These are phyloP conservation scores for Kuraishia piskuri DNA, from an alignment of 805 yeast genomes.

Conservation along the genomic window DNA sequence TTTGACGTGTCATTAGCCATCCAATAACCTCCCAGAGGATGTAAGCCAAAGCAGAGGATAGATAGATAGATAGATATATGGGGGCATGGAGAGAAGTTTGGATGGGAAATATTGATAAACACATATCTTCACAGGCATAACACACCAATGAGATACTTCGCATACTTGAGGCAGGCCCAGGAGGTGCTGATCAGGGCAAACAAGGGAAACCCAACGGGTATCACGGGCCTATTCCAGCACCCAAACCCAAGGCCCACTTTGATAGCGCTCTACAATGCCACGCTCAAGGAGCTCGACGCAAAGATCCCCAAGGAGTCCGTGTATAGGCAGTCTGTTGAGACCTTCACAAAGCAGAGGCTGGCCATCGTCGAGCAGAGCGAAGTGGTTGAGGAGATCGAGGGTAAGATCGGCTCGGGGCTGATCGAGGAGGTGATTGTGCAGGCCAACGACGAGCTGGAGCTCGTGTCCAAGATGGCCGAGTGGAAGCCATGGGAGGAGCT, in stretches of 20 bases:
- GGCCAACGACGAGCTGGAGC: constrained; percentile 70
- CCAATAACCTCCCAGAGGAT: background rate
- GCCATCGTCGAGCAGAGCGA: constrained; percentile 56
- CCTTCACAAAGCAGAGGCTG: constrained; percentile 62
- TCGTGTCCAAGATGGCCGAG: constrained; percentile 59
- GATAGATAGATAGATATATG: background rate
- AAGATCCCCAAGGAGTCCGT: constrained; percentile 68
- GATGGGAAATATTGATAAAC: background rate
- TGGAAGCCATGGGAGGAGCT: constrained; percentile 75
- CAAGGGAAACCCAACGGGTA: constrained; percentile 69
- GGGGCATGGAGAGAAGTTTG: background rate
- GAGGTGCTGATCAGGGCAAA: constrained; percentile 45
- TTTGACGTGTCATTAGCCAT: background rate
- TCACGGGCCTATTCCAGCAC: constrained; percentile 71
- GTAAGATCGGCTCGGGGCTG: constrained; percentile 70
- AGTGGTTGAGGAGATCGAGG: constrained; percentile 58
- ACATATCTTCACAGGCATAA: background rate
- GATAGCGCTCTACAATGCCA: constrained; percentile 59
- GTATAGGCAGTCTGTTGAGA: constrained; percentile 67
- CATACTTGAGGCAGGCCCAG: constrained; percentile 30
- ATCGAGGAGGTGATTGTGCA: constrained; percentile 78
- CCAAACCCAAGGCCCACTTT: constrained; percentile 81
- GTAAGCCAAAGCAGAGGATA: background rate
- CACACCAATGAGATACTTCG: constrained; percentile 24
- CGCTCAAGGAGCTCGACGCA: constrained; percentile 46